Conservation (phyloP, 2,329 filamentous ascomycete species). For the Aspergillus carbonarius region DNA sequence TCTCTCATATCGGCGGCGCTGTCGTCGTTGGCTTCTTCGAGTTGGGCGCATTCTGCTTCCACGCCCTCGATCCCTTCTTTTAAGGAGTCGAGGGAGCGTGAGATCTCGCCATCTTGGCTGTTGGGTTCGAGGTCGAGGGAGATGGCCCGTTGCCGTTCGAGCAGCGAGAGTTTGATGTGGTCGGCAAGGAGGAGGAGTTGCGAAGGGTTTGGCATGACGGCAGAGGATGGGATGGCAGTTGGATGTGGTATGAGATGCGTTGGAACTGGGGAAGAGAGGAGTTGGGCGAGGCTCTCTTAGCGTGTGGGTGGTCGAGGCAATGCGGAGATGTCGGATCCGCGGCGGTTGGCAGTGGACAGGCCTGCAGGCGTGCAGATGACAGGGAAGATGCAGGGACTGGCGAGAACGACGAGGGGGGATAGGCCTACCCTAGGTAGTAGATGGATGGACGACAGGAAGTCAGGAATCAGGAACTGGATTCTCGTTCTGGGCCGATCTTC, state of each 20-base stretch:
- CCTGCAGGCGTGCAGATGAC: neutral
- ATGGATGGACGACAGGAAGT: neutral
- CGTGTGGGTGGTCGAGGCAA: conserved; percentile 1
- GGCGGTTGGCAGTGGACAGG: neutral
- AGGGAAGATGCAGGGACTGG: neutral
- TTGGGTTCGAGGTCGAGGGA: conserved; percentile 75
- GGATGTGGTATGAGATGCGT: neutral
- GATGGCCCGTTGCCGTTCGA: conserved; percentile 85
- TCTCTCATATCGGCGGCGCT: conserved; percentile 57
- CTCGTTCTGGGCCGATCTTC: conserved; percentile 14
- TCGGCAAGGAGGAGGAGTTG: conserved; percentile 93
- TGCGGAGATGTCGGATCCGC: conserved; percentile 10
- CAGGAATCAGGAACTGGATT: neutral
- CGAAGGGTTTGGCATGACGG: conserved; percentile 54
- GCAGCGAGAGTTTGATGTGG: conserved; percentile 92
- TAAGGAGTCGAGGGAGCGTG: conserved; percentile 82
- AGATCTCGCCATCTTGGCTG: conserved; percentile 84
- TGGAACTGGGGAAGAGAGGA: neutral
- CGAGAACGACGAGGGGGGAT: conserved; percentile 5
- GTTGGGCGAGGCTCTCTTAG: conserved; percentile 3
- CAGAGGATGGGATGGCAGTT: neutral
- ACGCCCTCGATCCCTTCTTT: conserved; percentile 73
- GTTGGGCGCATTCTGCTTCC: conserved; percentile 61
- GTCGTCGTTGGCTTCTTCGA: conserved; percentile 58
- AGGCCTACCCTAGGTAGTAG: neutral